Percentiles rank a stretch among this genome's conserved stretches.
Evolutionary conservation across 306 rosid species (phyloP).

Genomic region (Cucumis hystrix): DNA sequence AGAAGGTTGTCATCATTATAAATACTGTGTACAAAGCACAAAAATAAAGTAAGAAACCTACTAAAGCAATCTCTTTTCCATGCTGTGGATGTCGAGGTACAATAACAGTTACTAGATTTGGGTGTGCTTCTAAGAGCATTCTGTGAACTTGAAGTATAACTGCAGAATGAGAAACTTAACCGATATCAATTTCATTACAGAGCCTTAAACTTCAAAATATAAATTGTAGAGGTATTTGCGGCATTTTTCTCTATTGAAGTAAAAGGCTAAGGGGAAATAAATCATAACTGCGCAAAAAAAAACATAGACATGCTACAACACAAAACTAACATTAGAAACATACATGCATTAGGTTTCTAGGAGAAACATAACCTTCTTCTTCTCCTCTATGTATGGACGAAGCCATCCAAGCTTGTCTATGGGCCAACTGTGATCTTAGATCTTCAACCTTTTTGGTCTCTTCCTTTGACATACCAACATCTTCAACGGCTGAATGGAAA

Average conservation of each 20-base stretch:
- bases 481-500: conserved; percentile 50
- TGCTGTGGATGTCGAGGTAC: conserved; percentile 72
- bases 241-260: neutral
- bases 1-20: neutral
- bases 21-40: neutral
- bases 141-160: conserved; percentile 60
- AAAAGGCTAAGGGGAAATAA: neutral
- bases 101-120: conserved; percentile 56
- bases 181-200: neutral
- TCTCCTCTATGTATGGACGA: conserved; percentile 88
- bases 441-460: conserved; percentile 30
- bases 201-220: neutral
- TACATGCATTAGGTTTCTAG: neutral
- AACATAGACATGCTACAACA: neutral
- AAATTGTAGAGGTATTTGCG: neutral
- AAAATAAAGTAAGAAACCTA: conserved; percentile 14
- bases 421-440: conserved; percentile 35
- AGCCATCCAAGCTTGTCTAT: conserved; percentile 84
- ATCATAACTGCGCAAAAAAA: neutral
- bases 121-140: conserved; percentile 40
- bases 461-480: conserved; percentile 31
- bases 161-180: conserved; percentile 31
- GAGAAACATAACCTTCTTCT: conserved; percentile 55
- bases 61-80: conserved; percentile 72
- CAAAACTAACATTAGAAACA: neutral